A percentile compares a stretch with the other conserved stretches of the same genome.
Evolutionary conservation across 225 moss, liverwort and hornwort species (phyloP).

Genomic region (Polytrichum commune): DNA sequence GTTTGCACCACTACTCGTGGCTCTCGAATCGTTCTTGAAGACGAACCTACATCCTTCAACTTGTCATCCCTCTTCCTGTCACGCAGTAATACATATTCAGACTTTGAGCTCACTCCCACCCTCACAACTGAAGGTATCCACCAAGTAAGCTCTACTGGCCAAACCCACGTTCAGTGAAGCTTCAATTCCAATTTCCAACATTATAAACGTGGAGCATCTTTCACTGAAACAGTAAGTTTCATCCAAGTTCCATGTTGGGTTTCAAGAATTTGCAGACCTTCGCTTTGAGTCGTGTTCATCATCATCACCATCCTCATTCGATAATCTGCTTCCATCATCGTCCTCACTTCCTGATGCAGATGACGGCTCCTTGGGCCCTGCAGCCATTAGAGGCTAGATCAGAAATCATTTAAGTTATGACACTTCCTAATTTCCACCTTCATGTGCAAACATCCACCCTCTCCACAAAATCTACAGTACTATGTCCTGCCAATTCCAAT

Average conservation of each 20-base stretch:
- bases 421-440: no score
- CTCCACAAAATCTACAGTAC: no score
- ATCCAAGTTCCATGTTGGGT: background rate
- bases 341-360: constrained; percentile 73
- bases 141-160: background rate
- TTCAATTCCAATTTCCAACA: no score
- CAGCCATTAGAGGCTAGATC: no score
- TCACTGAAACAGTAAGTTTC: background rate
- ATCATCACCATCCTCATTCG: constrained; percentile 82
- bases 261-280: constrained; percentile 28
- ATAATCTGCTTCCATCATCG: constrained; percentile 77
- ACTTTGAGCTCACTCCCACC: background rate
- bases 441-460: no score
- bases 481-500: no score
- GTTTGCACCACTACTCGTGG: constrained; percentile 98
- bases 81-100: background rate
- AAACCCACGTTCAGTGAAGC: background rate
- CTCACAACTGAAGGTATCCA: background rate
- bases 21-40: constrained; percentile 82
- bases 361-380: constrained; percentile 43
- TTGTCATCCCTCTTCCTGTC: constrained; percentile 62
- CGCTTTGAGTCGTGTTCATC: constrained; percentile 89
- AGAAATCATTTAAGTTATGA: no score
- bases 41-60: constrained; percentile 55
- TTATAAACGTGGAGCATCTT: no score